A percentile compares a stretch with the other conserved stretches of the same genome.
phyloP scores from a whole-genome alignment of 306 rosid species.

The Lablab purpureus region DNA sequence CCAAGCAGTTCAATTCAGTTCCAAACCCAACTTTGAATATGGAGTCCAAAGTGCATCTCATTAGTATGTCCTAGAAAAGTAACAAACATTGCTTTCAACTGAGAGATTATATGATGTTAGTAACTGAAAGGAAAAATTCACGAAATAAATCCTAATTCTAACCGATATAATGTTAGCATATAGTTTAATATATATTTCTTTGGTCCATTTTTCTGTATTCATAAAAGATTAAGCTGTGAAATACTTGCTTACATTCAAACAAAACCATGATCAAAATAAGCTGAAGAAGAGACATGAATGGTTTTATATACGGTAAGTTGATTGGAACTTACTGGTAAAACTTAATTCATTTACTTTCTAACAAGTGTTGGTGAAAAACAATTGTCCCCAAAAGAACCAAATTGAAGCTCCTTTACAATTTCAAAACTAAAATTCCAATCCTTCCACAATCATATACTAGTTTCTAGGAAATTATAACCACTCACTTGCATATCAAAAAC shows the following conservation, averaged over 20 bases:
- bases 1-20: conserved; percentile 79
- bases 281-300: neutral
- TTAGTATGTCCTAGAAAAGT: conserved; percentile 59
- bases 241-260: neutral
- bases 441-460: neutral
- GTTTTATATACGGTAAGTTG: neutral
- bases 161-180: neutral
- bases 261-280: conserved; percentile 14
- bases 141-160: neutral
- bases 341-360: neutral
- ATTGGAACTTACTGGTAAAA: neutral
- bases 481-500: conserved; percentile 75
- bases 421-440: neutral
- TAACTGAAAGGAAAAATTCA: neutral
- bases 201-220: neutral
- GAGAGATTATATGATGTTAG: neutral
- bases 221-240: neutral
- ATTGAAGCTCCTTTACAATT: neutral
- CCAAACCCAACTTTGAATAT: conserved; percentile 93
- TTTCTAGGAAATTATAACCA: neutral
- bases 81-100: neutral
- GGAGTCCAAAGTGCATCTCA: conserved; percentile 77
- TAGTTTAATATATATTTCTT: neutral
- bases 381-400: neutral
- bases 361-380: neutral